A percentile compares a stretch with the other conserved stretches of the same genome.
phyloP scores from a whole-genome alignment of 352 stramenopile genomes.

The Detonula confervacea region DNA sequence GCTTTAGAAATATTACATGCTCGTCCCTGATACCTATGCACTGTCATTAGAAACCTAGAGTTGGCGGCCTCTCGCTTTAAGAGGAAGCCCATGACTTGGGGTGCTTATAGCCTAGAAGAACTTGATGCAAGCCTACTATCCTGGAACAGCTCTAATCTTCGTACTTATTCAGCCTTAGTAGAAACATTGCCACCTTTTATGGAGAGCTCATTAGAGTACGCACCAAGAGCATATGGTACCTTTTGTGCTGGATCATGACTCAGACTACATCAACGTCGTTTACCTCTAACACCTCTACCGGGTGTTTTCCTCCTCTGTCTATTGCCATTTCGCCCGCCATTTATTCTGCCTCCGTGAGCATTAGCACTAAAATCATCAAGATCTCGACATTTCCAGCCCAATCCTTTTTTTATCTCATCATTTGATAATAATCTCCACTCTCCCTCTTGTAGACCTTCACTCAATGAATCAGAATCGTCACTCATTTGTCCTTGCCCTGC shows the following conservation, averaged over 20 bases:
- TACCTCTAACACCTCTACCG: background rate
- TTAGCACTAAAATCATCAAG: background rate
- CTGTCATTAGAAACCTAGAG: no score
- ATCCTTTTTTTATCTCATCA: conserved; percentile 45
- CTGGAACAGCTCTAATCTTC: no score
- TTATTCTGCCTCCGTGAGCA: background rate
- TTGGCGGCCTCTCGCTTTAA: no score
- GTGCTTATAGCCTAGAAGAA: no score
- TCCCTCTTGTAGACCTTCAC: conserved; percentile 47
- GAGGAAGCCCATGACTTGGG: no score
- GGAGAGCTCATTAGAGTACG: background rate
- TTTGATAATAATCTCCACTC: conserved; percentile 64
- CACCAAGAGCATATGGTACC: background rate
- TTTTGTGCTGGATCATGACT: no score
- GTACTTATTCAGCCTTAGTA: no score
- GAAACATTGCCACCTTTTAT: no score
- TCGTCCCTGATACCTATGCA: no score
- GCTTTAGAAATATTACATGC: no score
- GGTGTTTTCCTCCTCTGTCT: background rate
- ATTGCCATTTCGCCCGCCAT: background rate
- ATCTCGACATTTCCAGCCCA: conserved; percentile 52
- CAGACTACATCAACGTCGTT: background rate
- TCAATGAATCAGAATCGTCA: conserved; percentile 2
- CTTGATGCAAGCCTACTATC: no score
- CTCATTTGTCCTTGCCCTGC: background rate